A percentile compares a stretch with the other conserved stretches of the same genome.
phyloP scores from a whole-genome alignment of 2,329 filamentous ascomycete species.

The Tolypocladium pustulatum region DNA sequence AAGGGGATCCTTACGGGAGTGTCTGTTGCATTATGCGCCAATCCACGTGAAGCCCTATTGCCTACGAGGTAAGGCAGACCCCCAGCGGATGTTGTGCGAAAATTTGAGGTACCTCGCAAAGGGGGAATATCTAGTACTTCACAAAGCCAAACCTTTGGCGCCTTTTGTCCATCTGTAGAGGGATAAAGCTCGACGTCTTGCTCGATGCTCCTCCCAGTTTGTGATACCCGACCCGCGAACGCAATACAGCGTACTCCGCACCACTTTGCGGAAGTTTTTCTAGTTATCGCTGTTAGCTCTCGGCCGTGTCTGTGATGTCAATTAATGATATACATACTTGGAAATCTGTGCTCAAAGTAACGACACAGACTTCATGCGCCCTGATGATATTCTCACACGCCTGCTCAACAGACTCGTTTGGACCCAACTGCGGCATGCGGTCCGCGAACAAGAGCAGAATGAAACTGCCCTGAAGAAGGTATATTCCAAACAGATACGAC shows the following conservation, averaged over 20 bases:
- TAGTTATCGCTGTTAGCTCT: conserved; percentile 9
- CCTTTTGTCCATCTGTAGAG: conserved; percentile 40
- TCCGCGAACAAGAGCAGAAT: conserved; percentile 38
- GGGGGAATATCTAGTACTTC: too few relatives aligned
- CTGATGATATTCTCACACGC: conserved; percentile 39
- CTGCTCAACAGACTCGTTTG: conserved; percentile 32
- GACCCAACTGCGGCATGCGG: conserved; percentile 34
- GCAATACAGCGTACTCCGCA: conserved; percentile 36
- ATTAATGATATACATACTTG: conserved; percentile 22
- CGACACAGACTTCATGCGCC: conserved; percentile 39
- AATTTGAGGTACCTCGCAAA: too few relatives aligned
- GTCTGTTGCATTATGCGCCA: too few relatives aligned
- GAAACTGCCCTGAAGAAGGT: conserved; percentile 39
- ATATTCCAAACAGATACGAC: conserved; percentile 42
- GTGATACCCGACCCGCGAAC: conserved; percentile 29
- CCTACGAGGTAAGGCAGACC: too few relatives aligned
- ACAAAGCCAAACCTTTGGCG: conserved; percentile 22
- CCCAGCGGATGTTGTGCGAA: too few relatives aligned
- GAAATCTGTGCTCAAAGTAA: conserved; percentile 38
- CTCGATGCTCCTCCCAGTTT: conserved; percentile 32
- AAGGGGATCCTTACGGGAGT: too few relatives aligned
- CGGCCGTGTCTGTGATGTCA: background rate
- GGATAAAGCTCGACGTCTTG: conserved; percentile 36
- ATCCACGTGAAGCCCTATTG: too few relatives aligned
- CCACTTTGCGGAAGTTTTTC: conserved; percentile 44